Percentiles rank a stretch among this genome's conserved stretches.
Evolutionary conservation across 2,329 filamentous ascomycete genomes (phyloP).

Genomic region (Pseudocercospora pini-densiflorae): DNA sequence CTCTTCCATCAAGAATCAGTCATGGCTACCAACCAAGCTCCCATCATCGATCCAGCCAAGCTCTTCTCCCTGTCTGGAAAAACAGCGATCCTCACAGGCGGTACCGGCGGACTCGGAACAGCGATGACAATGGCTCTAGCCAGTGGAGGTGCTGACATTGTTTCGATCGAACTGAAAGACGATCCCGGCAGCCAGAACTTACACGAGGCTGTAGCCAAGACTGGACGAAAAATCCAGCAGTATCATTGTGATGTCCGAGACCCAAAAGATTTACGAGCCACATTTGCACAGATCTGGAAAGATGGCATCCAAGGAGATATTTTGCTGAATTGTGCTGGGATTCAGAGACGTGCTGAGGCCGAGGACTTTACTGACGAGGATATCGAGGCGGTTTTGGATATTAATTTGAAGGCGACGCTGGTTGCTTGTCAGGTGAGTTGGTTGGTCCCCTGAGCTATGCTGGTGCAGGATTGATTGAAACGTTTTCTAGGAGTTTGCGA

Average conservation of each 20-base stretch:
- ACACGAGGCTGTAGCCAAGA: constrained; percentile 11
- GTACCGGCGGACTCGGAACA: constrained; percentile 28
- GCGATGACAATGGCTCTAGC: constrained; percentile 44
- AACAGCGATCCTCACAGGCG: constrained; percentile 31
- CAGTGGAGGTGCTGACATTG: constrained; percentile 34
- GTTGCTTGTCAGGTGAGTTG: constrained; percentile 25
- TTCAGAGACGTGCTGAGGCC: constrained; percentile 35
- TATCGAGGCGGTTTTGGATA: constrained; percentile 34
- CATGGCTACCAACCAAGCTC: constrained; percentile 15
- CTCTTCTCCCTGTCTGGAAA: constrained; percentile 31
- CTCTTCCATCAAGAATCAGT: neutral
- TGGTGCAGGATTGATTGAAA: too few relatives aligned
- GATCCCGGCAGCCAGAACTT: constrained; percentile 21
- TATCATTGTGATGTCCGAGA: constrained; percentile 27
- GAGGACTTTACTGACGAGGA: constrained; percentile 38
- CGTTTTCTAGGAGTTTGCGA: constrained; percentile 27
- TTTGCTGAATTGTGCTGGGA: constrained; percentile 38
- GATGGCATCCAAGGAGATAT: constrained; percentile 35
- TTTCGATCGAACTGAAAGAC: constrained; percentile 34
- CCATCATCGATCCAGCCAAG: constrained; percentile 21
- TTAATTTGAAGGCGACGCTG: constrained; percentile 33
- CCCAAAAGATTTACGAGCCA: constrained; percentile 20
- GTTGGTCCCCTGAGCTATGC: neutral
- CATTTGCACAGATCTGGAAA: constrained; percentile 28
- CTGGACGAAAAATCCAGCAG: constrained; percentile 21